Evolutionary conservation across 2,329 filamentous ascomycete species (phyloP), one percentile per base, ranked within the genome.

Genomic region (Fusarium sp.): DNA sequence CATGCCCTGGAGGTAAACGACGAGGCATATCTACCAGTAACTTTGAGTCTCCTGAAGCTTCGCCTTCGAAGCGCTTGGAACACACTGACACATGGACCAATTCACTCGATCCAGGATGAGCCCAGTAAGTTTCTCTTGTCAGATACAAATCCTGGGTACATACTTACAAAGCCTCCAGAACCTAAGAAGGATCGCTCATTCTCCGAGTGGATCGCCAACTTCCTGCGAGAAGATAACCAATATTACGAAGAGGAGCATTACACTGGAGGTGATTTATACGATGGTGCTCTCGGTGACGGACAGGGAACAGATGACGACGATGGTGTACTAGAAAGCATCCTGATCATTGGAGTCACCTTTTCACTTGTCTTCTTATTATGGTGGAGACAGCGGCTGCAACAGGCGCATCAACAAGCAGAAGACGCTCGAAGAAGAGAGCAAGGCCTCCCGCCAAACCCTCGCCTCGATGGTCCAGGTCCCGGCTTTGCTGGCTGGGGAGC

Each of bases 21-120:
- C 54, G 97, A 99, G 82, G 95, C 96, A 0, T 98, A 98, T 79
- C 86, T 98, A 2, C 96, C 96, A 0, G 96, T 98, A 7, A 94
- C 94, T 16, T 84, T 99, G 35, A 95, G 94, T 71, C 84, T 99
- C 54, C 85, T 97, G 70, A 97, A 97, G 81, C 85, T 99, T 66
- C 88, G 95, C 16, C 84, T 92, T 58, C 89, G 95, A 66, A 97
- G 94, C 79, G 96, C 94, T 76, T 99, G 96, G 96, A 98, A 98
- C 76, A 94, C 92, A 0, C 85, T 98, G 70, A 97, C 94, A 0
- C 90, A 95, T 78, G 96, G 96, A n/a, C 90, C 92, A 25, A 89
- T 98, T 70, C 97, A 98, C 78, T 94, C 93, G 21, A 98, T 98
- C 55, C 92, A 93, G 76, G 94, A 97, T 73, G 95, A 98, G 71